Evolutionary conservation across 2,329 filamentous ascomycete species (phyloP), one percentile per base, ranked within the genome.

Genomic region (Amylocarpus encephaloides): DNA sequence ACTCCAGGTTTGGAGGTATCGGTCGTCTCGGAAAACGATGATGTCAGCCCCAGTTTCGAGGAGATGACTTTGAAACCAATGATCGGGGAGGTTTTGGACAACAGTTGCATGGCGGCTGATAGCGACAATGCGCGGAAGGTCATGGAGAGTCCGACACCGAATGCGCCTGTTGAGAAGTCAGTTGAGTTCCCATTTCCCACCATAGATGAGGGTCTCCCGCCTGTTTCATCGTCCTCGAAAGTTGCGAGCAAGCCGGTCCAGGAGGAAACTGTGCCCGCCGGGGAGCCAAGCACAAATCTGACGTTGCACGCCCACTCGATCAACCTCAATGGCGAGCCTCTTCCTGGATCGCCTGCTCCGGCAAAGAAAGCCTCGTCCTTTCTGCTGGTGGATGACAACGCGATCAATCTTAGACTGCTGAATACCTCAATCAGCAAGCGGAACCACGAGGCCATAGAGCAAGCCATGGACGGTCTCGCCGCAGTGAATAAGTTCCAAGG

Each of bases 391-490:
- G 70, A 73, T 44, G 70, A 72, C 50, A 73, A 73, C 48, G 65
- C 64, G 5, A 69, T 72, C 55, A 72, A 72, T 41, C 53, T 72
- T 7, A 64, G 66, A 34, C 61, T 74, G 1, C 61, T 73, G 0
- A 56, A 59, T 1, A 68, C 67, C 0, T 70, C 68, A 5, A 65
- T 71, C 36, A 58, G 62, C 2, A 71, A 67, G 47, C 60, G 69
- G 4, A 66, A 70, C 2, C 70, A 71, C 26, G 59, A 63, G n/a
- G 63, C 65, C 3, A 65, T 69, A 13, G 64, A 67, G n/a, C 69
- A 68, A 12, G 75, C 74, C 1, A 62, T 62, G 18, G 70, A 78
- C 54, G 76, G 76, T 6, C 65, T 71, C 1, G 69, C 76, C 58
- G 76, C 76, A 2, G 69, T 78, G 0, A 63, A 73, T 6, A 63